These are phyloP conservation scores for Carallia pectinifolia DNA, from an alignment of 345 rosid species.

Conservation along the genomic window DNA sequence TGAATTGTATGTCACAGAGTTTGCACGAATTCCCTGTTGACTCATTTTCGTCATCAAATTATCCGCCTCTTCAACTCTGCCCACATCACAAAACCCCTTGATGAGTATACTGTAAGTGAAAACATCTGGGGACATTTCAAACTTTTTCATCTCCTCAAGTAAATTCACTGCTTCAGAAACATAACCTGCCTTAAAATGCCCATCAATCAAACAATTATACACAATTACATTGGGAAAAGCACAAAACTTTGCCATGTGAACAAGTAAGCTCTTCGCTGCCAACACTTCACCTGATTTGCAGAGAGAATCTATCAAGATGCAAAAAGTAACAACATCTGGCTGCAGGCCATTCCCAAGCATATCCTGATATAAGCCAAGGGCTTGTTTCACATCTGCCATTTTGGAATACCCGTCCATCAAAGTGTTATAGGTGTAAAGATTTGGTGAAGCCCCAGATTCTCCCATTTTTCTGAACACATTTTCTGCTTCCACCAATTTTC, in stretches of 20 bases:
- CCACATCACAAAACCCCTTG: constrained; percentile 39
- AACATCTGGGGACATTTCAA: constrained; percentile 46
- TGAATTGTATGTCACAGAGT: constrained; percentile 56
- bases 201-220: constrained; percentile 61
- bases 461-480: constrained; percentile 40
- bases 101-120: constrained; percentile 62
- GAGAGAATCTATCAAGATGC: constrained; percentile 51
- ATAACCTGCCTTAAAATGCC: constrained; percentile 45
- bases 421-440: constrained; percentile 50
- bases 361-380: constrained; percentile 41
- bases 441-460: constrained; percentile 41
- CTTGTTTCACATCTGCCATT: constrained; percentile 34
- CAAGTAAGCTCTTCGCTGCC: constrained; percentile 45
- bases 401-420: constrained; percentile 63
- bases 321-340: constrained; percentile 61
- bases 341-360: constrained; percentile 36
- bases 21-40: constrained; percentile 41
- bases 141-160: constrained; percentile 48
- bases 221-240: constrained; percentile 53
- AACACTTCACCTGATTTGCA: constrained; percentile 49
- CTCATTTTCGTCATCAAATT: constrained; percentile 46
- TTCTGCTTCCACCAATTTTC: constrained; percentile 47
- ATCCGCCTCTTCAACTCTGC: constrained; percentile 43
- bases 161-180: constrained; percentile 41
- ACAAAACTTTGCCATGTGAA: constrained; percentile 52